phyloP scores from a whole-genome alignment of 2,329 filamentous ascomycete genomes.

The Talaromyces sp. region DNA sequence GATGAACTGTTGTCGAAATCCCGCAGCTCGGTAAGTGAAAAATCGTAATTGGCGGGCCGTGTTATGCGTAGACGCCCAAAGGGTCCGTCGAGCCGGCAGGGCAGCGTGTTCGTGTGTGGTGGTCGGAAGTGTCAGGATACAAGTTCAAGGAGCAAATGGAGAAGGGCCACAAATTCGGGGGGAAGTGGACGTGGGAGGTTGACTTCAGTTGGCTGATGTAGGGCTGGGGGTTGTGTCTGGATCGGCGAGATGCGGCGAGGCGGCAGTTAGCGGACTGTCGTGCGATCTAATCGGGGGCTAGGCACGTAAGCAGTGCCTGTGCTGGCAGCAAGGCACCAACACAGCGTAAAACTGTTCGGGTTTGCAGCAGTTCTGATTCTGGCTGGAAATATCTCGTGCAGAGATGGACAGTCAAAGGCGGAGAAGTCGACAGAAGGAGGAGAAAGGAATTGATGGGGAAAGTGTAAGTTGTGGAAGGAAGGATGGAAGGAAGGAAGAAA shows the following conservation, averaged over 20 bases:
- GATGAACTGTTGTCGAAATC: slow-evolving; percentile 11
- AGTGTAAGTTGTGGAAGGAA: background rate
- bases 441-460: background rate
- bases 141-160: slow-evolving; percentile 18
- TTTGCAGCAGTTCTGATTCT: slow-evolving; percentile 7
- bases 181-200: slow-evolving; percentile 1
- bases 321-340: slow-evolving; percentile 19
- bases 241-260: slow-evolving; percentile 19
- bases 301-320: slow-evolving; percentile 18
- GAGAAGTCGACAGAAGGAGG: background rate
- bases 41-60: slow-evolving; percentile 4
- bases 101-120: background rate
- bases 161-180: slow-evolving; percentile 22
- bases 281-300: slow-evolving; percentile 18
- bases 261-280: slow-evolving; percentile 7
- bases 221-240: slow-evolving; percentile 18
- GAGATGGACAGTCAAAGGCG: background rate
- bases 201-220: slow-evolving; percentile 13
- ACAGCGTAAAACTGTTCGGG: background rate
- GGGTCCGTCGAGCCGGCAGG: background rate
- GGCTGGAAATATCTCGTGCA: background rate
- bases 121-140: slow-evolving; percentile 8
- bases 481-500: background rate
- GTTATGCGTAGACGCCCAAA: slow-evolving; percentile 18
- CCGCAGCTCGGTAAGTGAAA: slow-evolving; percentile 10